Evolutionary conservation across 2,329 filamentous ascomycete genomes (phyloP), one percentile per base, ranked within the genome.

Genomic region (Harringtonia aguacate): DNA sequence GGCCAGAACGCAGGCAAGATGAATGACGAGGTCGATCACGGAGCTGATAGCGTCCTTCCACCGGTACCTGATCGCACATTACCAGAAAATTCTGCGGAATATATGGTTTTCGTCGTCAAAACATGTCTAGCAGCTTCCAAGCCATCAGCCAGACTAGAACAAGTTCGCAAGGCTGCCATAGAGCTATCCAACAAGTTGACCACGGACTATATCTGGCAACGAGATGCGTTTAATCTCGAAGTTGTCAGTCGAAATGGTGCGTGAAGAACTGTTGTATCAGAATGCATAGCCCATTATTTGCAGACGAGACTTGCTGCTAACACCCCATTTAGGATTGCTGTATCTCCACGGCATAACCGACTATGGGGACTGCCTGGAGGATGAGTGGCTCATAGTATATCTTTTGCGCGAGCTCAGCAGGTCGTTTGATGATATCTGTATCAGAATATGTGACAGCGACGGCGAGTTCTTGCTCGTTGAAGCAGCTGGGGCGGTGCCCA

Each of bases 341-440:
- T 79, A 81, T 50, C 72, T 98, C 7, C 75, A 78, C 50, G 90
- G 90, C 18, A 69, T 72, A 41, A 92, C 87, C 1, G 85, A 90
- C 58, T 97, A 88, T 56, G 89, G 90, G 9, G 94, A 98, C 62
- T 92, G 88, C 0, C 81, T 97, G 4, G 90, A 95, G 56, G 92
- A 98, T 55, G 94, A 98, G 66, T 98, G 92, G 94, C 75, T 97
- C 7, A 81, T 97, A 47, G 89, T 97, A 18, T 95, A 89, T 63
- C 67, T 97, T 6, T 69, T 98, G 27, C 79, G 85, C 36, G 83
- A 94, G 62, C 66, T 97, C 53, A 89, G 82, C 53, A 84, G 73
- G 53, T 70, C 74, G 31, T 85, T 85, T 54, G 68, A 77, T 5
- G 72, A 83, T 47, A 69, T 88, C 8, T 98, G 90, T 89, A 75